A percentile compares a stretch with the other conserved stretches of the same genome.
Conservation (phyloP, 768 basidiomycete genomes). For the Collybia sp. region DNA sequence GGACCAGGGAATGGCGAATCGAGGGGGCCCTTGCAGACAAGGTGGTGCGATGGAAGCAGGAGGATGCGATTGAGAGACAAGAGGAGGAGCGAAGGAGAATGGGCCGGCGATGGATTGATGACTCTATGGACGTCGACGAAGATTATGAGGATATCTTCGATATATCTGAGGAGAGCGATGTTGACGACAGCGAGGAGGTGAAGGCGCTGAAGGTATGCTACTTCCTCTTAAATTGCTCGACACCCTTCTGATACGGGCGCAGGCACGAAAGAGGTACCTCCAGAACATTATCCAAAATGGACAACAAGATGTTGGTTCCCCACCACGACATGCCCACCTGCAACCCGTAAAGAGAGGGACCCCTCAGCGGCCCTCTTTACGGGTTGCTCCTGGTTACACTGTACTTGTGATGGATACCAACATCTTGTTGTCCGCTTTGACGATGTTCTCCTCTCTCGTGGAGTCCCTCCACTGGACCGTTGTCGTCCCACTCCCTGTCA, state of each 20-base stretch:
- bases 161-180: constrained; percentile 58
- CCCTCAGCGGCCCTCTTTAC: constrained; percentile 34
- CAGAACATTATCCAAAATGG: constrained; percentile 56
- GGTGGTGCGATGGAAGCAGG: constrained; percentile 62
- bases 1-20: constrained; percentile 57
- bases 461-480: constrained; percentile 84
- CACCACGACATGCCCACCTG: constrained; percentile 22
- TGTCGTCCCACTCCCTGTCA: constrained; percentile 87
- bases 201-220: constrained; percentile 69
- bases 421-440: constrained; percentile 81
- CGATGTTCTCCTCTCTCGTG: constrained; percentile 67
- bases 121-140: constrained; percentile 71
- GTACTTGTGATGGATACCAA: constrained; percentile 93
- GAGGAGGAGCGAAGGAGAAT: constrained; percentile 64
- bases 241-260: constrained; percentile 11
- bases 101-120: constrained; percentile 60
- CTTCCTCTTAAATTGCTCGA: constrained; percentile 6
- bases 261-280: constrained; percentile 76
- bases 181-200: constrained; percentile 67
- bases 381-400: constrained; percentile 80
- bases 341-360: constrained; percentile 18
- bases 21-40: constrained; percentile 66
- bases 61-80: constrained; percentile 61
- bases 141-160: constrained; percentile 36
- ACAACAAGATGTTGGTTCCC: constrained; percentile 23